phyloP scores from a whole-genome alignment of 2,329 filamentous ascomycete genomes.

The Sarocladium brachiariae region DNA sequence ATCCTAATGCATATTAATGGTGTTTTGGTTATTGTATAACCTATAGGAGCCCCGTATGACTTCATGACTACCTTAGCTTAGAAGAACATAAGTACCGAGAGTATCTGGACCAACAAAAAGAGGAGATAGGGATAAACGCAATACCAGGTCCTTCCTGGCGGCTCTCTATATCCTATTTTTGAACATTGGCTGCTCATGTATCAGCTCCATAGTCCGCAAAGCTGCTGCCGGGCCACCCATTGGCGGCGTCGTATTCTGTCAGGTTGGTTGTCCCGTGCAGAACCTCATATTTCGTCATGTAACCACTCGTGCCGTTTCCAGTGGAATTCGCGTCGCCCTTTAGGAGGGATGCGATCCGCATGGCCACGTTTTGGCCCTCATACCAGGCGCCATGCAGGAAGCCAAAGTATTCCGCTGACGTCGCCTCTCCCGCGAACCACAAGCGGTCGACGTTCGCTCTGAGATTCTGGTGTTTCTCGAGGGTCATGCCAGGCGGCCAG shows the following conservation, averaged over 20 bases:
- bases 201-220: neutral
- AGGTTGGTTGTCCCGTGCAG: conserved; percentile 24
- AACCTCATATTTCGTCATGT: conserved; percentile 20
- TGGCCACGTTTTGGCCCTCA: conserved; percentile 45
- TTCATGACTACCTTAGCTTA: too few relatives aligned
- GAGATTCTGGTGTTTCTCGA: conserved; percentile 62
- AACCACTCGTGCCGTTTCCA: conserved; percentile 19
- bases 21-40: too few relatives aligned
- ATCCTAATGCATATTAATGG: too few relatives aligned
- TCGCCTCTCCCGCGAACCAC: conserved; percentile 61
- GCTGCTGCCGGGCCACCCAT: conserved; percentile 12
- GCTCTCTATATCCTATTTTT: too few relatives aligned
- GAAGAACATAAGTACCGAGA: too few relatives aligned
- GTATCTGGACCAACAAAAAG: too few relatives aligned
- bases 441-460: conserved; percentile 55
- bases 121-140: too few relatives aligned
- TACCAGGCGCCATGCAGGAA: conserved; percentile 58
- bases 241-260: conserved; percentile 12
- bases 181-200: too few relatives aligned
- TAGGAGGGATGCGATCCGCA: conserved; percentile 31
- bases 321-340: conserved; percentile 17
- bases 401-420: conserved; percentile 56
- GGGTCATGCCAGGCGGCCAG: conserved; percentile 56
- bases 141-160: too few relatives aligned
- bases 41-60: too few relatives aligned